Conservation (phyloP, 441 rosid genomes). For the Gossypium lobatum region DNA sequence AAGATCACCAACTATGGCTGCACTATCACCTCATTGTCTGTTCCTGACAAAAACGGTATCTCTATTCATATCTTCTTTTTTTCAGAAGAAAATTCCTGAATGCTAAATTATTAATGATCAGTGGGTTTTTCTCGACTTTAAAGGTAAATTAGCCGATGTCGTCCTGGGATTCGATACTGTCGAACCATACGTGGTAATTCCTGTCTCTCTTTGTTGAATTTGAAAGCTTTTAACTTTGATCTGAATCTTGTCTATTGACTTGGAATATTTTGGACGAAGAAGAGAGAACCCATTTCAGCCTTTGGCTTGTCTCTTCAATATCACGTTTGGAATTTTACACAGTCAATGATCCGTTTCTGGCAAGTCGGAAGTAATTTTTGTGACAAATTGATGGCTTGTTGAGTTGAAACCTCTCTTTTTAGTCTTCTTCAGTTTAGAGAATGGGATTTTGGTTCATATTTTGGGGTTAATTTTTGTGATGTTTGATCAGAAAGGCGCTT, state of each 20-base stretch:
- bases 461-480: background rate
- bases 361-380: background rate
- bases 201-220: background rate
- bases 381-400: background rate
- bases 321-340: background rate
- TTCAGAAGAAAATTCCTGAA: background rate
- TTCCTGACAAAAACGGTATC: conserved; percentile 72
- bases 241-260: background rate
- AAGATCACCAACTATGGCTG: conserved; percentile 72
- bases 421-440: background rate
- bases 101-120: background rate
- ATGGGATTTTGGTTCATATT: background rate
- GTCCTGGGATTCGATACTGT: conserved; percentile 82
- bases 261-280: background rate
- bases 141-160: conserved; percentile 68
- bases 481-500: conserved; percentile 51
- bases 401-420: background rate
- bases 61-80: background rate
- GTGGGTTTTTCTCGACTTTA: conserved; percentile 5
- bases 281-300: background rate
- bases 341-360: background rate
- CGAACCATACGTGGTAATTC: conserved; percentile 66
- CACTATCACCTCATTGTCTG: conserved; percentile 66
- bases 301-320: background rate
- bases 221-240: background rate